Conservation (phyloP, 352 stramenopile genomes). For the Phytophthora nicotianae region DNA sequence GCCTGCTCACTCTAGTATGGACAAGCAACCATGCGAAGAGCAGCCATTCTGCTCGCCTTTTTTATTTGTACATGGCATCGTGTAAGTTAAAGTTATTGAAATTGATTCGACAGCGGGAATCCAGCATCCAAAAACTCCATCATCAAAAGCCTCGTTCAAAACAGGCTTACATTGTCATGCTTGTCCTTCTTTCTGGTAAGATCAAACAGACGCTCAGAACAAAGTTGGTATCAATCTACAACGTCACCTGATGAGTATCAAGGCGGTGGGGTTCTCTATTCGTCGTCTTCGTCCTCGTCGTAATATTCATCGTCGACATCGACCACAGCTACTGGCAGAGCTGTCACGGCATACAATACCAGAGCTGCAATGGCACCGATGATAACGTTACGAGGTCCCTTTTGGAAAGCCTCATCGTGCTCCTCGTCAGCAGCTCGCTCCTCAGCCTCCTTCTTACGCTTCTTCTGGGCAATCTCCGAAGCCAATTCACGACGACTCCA, state of each 20-base stretch:
- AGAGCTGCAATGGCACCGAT: constrained; percentile 75
- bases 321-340: constrained; percentile 45
- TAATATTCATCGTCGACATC: constrained; percentile 49
- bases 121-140: constrained; percentile 8
- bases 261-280: constrained; percentile 25
- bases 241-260: background rate
- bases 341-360: constrained; percentile 73
- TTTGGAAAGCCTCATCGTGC: constrained; percentile 58
- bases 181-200: background rate
- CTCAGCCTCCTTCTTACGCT: constrained; percentile 41
- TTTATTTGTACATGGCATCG: constrained; percentile 50
- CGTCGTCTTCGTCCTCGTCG: constrained; percentile 43
- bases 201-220: background rate
- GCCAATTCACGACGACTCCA: constrained; percentile 79
- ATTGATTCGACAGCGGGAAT: constrained; percentile 30
- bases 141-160: background rate
- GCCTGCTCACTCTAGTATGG: constrained; percentile 11
- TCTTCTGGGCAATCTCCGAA: constrained; percentile 60
- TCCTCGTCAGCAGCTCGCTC: constrained; percentile 19
- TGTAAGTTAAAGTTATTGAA: constrained; percentile 55
- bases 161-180: background rate
- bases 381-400: constrained; percentile 81
- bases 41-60: constrained; percentile 28
- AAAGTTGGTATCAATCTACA: background rate
- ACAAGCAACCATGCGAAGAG: constrained; percentile 22